phyloP scores from a whole-genome alignment of 2,329 filamentous ascomycete genomes.

The Mollisia scopiformis region DNA sequence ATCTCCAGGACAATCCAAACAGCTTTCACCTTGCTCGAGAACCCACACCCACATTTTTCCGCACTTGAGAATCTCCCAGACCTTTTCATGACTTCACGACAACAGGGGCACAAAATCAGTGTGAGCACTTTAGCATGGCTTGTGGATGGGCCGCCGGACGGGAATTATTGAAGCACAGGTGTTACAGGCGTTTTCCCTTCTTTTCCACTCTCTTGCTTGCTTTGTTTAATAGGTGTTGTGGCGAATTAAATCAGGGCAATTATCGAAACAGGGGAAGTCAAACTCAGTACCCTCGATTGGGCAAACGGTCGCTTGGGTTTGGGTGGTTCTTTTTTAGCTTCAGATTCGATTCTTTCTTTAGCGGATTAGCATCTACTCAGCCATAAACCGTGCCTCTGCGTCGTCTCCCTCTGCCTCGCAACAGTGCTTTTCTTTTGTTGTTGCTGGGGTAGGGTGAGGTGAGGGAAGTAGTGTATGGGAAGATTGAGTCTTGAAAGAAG shows the following conservation, averaged over 20 bases:
- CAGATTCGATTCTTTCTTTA: neutral
- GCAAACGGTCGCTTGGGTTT: constrained; percentile 5
- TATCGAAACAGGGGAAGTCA: constrained; percentile 19
- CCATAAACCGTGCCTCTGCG: neutral
- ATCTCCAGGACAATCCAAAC: too few species aligned
- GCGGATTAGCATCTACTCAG: neutral
- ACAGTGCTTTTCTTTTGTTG: neutral
- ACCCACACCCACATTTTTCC: too few species aligned
- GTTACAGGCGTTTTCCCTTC: constrained; percentile 12
- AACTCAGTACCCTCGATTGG: constrained; percentile 18
- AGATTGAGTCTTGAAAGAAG: too few species aligned
- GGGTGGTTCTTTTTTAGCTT: neutral
- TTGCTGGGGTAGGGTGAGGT: too few species aligned
- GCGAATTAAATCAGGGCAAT: neutral
- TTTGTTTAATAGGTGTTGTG: neutral
- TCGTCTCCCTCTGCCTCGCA: neutral
- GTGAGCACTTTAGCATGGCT: constrained; percentile 1
- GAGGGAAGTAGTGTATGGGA: too few species aligned
- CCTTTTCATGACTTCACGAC: constrained; percentile 9
- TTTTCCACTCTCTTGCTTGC: neutral
- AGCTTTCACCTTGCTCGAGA: neutral
- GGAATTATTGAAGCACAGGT: constrained; percentile 12
- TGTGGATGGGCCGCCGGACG: neutral
- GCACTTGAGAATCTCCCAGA: neutral
- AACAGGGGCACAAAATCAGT: neutral